Base-by-base conservation (phyloP, 2,329 filamentous ascomycete species). In the Sporothrix globosa region DNA sequence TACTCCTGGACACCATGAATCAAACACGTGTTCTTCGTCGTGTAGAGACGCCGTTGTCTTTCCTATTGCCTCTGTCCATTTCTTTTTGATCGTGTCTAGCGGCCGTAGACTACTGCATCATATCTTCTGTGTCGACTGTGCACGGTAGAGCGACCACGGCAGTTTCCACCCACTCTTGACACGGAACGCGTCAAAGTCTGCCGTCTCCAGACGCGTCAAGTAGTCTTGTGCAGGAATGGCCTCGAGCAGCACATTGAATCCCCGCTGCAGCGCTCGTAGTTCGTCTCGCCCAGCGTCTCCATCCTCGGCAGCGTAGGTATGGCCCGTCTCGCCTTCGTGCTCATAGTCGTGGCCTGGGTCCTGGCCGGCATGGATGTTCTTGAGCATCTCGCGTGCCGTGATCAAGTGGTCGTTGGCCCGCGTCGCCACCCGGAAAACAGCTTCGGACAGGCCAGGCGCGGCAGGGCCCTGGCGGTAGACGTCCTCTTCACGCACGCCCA, bases 361-460 rank as follows among this genome's bases (percentile, higher is more conserved):
- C 75, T 91, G 82, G 1, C 93, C 92, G 4, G 88, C 89, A 69
- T 88, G 88, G 24, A 97, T 82, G 76, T 92, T 92, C 76, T 89
- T 90, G 72, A 98, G 80, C 93, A 99, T 97, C 78, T 97, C 92
- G 71, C 93, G 85, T 1, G 92, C 95, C 0, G 95, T 98, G 75
- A 97, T 97, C 46, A 99, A 83, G 80, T 99, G 96, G 78, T 99
- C 96, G 77, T 96, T 96, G 7, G 96, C 96, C 50, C 95, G 88
- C 0, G 96, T 99, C 0, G 96, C 96, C 17, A 99, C 92, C 4
- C 88, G 86, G 80, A 98, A 99, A 0, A 98, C 88, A 3, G 94
- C 95, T 79, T 99, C 95, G 72, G 91, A 89, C 21, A 98, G 84
- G 0, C 94, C 94, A 0, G 88, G 84, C 0, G 95, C 95, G n/a